phyloP scores from a whole-genome alignment of 2,329 filamentous ascomycete genomes.

The Aspergillus candidus region DNA sequence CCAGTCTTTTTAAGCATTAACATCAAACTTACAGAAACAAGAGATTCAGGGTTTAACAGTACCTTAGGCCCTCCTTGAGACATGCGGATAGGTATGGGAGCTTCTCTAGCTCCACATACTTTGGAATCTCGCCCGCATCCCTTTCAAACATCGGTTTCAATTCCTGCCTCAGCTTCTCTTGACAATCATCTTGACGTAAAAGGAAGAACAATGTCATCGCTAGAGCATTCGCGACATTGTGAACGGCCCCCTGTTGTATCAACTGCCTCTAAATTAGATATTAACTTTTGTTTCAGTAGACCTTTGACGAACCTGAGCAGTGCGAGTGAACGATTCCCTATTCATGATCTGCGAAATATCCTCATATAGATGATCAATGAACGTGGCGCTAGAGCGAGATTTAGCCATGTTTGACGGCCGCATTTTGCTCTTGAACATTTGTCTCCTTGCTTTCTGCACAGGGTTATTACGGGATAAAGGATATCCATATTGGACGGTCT shows the following conservation, averaged over 20 bases:
- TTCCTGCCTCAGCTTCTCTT: background rate
- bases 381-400: too few relatives aligned
- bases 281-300: background rate
- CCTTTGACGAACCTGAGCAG: too few relatives aligned
- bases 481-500: too few relatives aligned
- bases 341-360: too few relatives aligned
- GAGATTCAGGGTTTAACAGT: background rate
- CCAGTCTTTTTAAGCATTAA: background rate
- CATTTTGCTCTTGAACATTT: background rate
- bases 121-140: background rate
- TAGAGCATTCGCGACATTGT: background rate
- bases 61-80: background rate
- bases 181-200: background rate
- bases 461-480: too few relatives aligned
- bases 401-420: background rate
- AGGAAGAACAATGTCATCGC: background rate
- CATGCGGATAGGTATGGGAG: background rate
- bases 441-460: background rate
- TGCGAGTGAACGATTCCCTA: too few relatives aligned
- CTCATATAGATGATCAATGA: too few relatives aligned
- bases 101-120: background rate
- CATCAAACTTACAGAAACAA: too few relatives aligned
- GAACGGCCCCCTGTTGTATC: background rate
- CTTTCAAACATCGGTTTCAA: background rate
- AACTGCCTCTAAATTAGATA: background rate